Base-by-base conservation (phyloP, 306 rosid genomes). In the Abrus precatorius region DNA sequence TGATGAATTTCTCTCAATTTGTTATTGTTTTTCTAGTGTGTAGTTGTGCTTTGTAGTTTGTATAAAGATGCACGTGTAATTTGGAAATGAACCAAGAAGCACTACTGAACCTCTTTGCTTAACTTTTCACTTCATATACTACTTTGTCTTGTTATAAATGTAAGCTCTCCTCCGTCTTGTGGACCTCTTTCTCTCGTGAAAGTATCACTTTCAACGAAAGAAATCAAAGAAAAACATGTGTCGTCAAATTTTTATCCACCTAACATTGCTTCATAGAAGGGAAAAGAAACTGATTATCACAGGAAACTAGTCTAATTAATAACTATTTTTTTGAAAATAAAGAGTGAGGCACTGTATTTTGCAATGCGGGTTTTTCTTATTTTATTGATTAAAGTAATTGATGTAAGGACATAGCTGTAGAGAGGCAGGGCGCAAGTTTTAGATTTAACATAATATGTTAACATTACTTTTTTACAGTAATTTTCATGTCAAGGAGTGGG, bases 1-100 rank as follows among this genome's bases (percentile, higher is more conserved):
- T 20, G 2, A 36, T 4, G 20, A 0, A 0, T 1, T 49, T 49
- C 14, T 59, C 36, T 34, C 53, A 33, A 41, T 27, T 56, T 74
- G 43, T 66, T 44, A 28, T 41, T 8, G 57, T 32, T 43, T 53
- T 48, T 62, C 10, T 62, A 28, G 6, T 44, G 7, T 20, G 36
- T 53, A 1, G 69, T 5, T 63, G 20, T 20, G 20, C 20, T 20
- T 7, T 36, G 50, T 53, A 1, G 69, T 6, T 43, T 76, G 80
- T 49, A 49, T 63, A 76, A 49, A 76, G 61, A 20, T 43, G 79
- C 32, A 74, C 45, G 8, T 76, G 63, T 33, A 9, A 10, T 36
- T 48, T 76, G 72, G 40, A 48, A 62, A 60, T 62, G 47, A 47
- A 47, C 50, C 50, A 62, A 47, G 8, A 34, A 47, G 20, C 56